Base-by-base conservation (phyloP, 2,329 filamentous ascomycete genomes). In the Aspergillus ibericus region DNA sequence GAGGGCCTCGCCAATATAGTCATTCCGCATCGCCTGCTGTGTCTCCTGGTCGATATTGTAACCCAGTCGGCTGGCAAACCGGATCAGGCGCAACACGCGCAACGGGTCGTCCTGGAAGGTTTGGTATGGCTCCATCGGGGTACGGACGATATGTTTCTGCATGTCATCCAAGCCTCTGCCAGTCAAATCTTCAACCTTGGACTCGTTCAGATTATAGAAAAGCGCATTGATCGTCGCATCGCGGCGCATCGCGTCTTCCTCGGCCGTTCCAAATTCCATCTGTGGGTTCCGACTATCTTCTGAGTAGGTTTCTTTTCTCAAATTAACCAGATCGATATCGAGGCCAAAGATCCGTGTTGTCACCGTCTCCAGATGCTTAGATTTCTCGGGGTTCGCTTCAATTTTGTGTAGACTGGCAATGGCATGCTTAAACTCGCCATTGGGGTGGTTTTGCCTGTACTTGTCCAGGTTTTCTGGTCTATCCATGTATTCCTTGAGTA, bases 21-120 rank as follows among this genome's bases (percentile, higher is more conserved):
- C 71, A 64, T 96, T 83, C 12, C 82, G 83, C 93, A 99, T 99
- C 22, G 85, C 88, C 42, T 79, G 71, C 68, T 89, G 85, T 0
- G 89, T 88, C 29, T 83, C 80, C 0, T 80, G 72, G 62, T 96
- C 90, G 63, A 99, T 96, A 9, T 75, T 79, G 71, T 96, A 99
- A 47, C 83, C 82, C 7, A 98, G 81, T 18, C 93, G 85, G 68
- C 91, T 96, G 4, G 93, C 91, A 76, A 99, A 98, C 56, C 95
- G 86, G 51, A 99, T 89, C 53, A 98, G 80, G 49, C 93, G 86
- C 60, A 98, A 78, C 3, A 98, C 90, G 16, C 95, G 85, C 22
- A 99, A 80, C 12, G 95, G 95, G 69, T 98, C 93, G 70, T 98
- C 93, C 73, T 88, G 92, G 77, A 99, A 98, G 0, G 93, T 99